Base-by-base conservation (phyloP, 140 eudicot species). In the Flaveria floridana region DNA sequence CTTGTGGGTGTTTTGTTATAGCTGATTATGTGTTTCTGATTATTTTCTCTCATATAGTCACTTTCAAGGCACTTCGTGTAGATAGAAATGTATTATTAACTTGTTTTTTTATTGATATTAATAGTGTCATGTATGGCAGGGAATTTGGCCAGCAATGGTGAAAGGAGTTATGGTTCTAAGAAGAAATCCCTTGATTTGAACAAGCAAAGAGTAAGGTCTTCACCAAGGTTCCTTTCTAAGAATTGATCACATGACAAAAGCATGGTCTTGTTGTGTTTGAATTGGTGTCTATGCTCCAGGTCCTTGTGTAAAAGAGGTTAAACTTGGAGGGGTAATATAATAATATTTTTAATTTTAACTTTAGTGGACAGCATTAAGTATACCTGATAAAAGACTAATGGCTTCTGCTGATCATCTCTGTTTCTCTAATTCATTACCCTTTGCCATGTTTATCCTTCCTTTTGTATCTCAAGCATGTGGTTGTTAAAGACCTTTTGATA, bases 161-260 rank as follows among this genome's bases (percentile, higher is more conserved):
- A 59, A 75, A 37, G 65, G 51, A 69, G 74, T 56, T 55, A n/a
- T 66, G 72, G 79, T 58, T 67, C 47, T 26, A 78, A 78, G 80
- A 79, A 76, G 82, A 81, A 76, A 70, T 77, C 81, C 34, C 61
- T 26, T 18, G 73, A 66, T 73, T 71, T 79, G 75, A 68, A 14
- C 53, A 75, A 71, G 58, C 85, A 82, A 51, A 79, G 41, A 58
- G 72, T 75, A 59, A 78, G 86, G 34, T 87, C 64, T 76, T 85
- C 94, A 68, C 88, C 87, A 69, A 81, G 79, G 76, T 75, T 79
- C 6, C 78, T 75, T 77, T 75, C 84, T 26, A 78, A 70, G 68
- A 84, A 81, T 63, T 73, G 73, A 70, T 83, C 81, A 62, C 79
- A 85, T 23, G 58, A 13, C 28, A 77, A 74, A 47, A 46, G 55